Evolutionary conservation across 768 basidiomycete species (phyloP).

Genomic region (Podaxis rugospora): DNA sequence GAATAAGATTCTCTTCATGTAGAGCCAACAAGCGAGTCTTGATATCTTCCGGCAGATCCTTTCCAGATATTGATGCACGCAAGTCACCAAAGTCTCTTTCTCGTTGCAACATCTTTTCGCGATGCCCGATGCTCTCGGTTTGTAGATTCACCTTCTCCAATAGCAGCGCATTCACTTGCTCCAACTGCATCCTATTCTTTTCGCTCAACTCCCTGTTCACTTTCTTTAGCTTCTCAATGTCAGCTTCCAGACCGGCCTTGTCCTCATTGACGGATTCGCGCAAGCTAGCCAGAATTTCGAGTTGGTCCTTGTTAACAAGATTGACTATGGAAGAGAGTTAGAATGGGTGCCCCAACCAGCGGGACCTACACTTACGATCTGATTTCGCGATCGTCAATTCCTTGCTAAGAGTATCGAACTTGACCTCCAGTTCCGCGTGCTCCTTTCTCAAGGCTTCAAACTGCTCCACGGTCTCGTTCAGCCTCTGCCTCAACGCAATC

Average conservation of each 20-base stretch:
- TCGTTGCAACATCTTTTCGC: slow-evolving; percentile 82
- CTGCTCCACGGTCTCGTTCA: slow-evolving; percentile 85
- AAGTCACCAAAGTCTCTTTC: slow-evolving; percentile 80
- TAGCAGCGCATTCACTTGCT: slow-evolving; percentile 80
- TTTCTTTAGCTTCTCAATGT: slow-evolving; percentile 58
- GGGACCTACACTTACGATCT: slow-evolving; percentile 52
- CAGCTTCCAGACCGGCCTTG: slow-evolving; percentile 68
- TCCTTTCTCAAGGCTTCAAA: slow-evolving; percentile 66
- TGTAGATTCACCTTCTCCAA: slow-evolving; percentile 91
- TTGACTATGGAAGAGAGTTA: slow-evolving; percentile 50
- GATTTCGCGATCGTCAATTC: slow-evolving; percentile 84
- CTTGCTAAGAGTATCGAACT: slow-evolving; percentile 52
- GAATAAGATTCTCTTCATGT: slow-evolving; percentile 70
- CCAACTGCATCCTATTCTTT: slow-evolving; percentile 87
- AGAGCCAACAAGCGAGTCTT: slow-evolving; percentile 68
- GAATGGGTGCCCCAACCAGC: not conserved
- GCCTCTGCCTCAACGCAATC: slow-evolving; percentile 79
- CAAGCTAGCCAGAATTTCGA: slow-evolving; percentile 81
- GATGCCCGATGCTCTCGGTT: slow-evolving; percentile 83
- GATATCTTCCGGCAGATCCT: slow-evolving; percentile 78
- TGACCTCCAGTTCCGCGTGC: slow-evolving; percentile 68
- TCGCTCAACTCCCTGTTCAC: slow-evolving; percentile 70
- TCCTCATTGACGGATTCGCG: slow-evolving; percentile 90
- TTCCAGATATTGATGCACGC: slow-evolving; percentile 55
- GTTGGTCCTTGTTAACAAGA: slow-evolving; percentile 89